Conservation (phyloP, 495 filamentous ascomycete genomes). For the Neurospora sublineolata region DNA sequence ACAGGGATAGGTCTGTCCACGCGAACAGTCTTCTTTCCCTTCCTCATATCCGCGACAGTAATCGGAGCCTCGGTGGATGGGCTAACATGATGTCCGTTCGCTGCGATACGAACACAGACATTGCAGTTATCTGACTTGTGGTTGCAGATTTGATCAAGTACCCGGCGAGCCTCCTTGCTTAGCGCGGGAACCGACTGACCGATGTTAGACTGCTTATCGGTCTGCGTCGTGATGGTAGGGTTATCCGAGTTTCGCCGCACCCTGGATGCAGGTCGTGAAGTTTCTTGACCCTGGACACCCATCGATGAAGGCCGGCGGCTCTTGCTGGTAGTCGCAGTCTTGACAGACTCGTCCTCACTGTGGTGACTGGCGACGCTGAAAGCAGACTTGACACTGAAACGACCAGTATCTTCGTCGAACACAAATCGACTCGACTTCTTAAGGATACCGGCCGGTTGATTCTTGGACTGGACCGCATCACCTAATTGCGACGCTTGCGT, state of each 20-base stretch:
- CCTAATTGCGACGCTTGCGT: conserved; percentile 11
- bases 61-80: conserved; percentile 8
- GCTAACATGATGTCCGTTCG: conserved; percentile 20
- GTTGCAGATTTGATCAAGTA: conserved; percentile 46
- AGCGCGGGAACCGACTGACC: conserved; percentile 24
- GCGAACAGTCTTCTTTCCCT: conserved; percentile 43
- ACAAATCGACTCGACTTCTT: conserved; percentile 34
- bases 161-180: conserved; percentile 40
- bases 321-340: conserved; percentile 4
- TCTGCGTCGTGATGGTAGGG: conserved; percentile 35
- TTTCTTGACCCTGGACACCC: conserved; percentile 8
- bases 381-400: conserved; percentile 32
- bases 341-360: conserved; percentile 12
- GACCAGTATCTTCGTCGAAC: conserved; percentile 26
- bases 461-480: conserved; percentile 10
- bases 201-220: conserved; percentile 13
- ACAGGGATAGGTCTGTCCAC: conserved; percentile 61
- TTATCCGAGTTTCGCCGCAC: conserved; percentile 24
- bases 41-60: conserved; percentile 17
- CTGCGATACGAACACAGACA: conserved; percentile 52
- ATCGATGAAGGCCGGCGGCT: neutral
- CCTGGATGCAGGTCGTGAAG: conserved; percentile 13
- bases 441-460: conserved; percentile 27
- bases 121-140: conserved; percentile 64
- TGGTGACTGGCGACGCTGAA: conserved; percentile 23